Evolutionary conservation across 2,329 filamentous ascomycete genomes (phyloP).

Genomic region (Nigrograna mackinnonii): DNA sequence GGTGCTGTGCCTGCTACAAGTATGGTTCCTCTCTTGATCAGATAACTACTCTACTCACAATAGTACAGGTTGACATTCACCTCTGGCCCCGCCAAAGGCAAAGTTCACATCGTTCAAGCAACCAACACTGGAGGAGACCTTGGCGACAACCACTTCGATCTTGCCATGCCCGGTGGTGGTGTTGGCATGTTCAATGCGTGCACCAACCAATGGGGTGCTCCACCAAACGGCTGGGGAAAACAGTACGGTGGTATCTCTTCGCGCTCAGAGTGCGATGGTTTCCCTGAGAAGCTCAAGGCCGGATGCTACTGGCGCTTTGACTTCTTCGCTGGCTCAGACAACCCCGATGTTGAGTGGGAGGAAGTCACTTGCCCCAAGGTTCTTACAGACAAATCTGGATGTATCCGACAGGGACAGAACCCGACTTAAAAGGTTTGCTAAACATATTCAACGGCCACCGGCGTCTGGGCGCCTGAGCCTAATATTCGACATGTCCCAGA

Average conservation of each 20-base stretch:
- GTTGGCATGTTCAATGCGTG: conserved; percentile 40
- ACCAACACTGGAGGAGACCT: conserved; percentile 60
- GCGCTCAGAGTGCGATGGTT: conserved; percentile 33
- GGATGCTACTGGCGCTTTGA: conserved; percentile 43
- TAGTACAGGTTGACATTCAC: conserved; percentile 58
- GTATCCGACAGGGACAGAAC: conserved; percentile 25
- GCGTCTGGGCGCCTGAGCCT: too few relatives aligned
- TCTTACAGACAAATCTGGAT: conserved; percentile 33
- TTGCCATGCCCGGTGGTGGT: conserved; percentile 42
- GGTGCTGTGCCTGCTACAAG: conserved; percentile 70
- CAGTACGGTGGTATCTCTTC: conserved; percentile 39
- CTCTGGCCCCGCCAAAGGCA: conserved; percentile 57
- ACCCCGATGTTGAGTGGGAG: conserved; percentile 35
- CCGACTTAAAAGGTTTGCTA: too few relatives aligned
- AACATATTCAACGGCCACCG: too few relatives aligned
- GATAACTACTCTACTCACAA: background rate
- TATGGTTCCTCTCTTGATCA: conserved; percentile 11
- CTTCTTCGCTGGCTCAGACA: conserved; percentile 38
- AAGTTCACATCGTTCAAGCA: conserved; percentile 66
- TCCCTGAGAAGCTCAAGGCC: conserved; percentile 38
- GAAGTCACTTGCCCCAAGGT: conserved; percentile 37
- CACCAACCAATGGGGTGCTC: conserved; percentile 36
- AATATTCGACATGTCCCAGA: too few relatives aligned
- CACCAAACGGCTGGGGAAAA: conserved; percentile 34
- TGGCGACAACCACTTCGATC: conserved; percentile 39